These are phyloP conservation scores for Aphanomyces euteiches DNA, from an alignment of 352 stramenopile genomes.

Conservation along the genomic window DNA sequence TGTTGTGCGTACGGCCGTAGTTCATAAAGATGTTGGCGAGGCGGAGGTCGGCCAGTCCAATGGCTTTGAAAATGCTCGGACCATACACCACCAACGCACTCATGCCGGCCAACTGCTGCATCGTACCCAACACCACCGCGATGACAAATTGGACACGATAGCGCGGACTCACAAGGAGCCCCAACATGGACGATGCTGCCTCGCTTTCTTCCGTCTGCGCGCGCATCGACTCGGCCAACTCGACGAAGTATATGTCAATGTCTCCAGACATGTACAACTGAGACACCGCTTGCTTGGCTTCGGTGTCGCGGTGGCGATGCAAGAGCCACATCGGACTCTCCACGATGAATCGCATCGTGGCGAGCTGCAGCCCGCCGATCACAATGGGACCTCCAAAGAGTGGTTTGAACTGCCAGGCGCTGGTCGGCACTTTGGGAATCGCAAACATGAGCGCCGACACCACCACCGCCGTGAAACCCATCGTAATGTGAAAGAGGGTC, in stretches of 20 bases:
- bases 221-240: background rate
- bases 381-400: background rate
- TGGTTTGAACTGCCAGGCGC: background rate
- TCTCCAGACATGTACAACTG: background rate
- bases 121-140: background rate
- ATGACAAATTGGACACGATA: background rate
- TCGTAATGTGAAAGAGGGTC: background rate
- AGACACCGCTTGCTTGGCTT: background rate
- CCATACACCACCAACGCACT: background rate
- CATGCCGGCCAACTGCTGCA: background rate
- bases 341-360: background rate
- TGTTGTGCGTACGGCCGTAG: background rate
- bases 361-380: background rate
- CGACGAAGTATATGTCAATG: background rate
- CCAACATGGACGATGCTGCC: background rate
- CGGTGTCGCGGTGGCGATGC: background rate
- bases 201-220: background rate
- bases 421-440: background rate
- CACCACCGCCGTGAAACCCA: background rate
- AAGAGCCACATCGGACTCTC: background rate
- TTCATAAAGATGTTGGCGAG: constrained; percentile 5
- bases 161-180: background rate
- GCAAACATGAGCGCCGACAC: background rate
- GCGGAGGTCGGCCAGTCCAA: background rate
- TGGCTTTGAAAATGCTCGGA: background rate